Evolutionary conservation across 352 stramenopile species (phyloP).

Genomic region (Phytopythium mirpurense): DNA sequence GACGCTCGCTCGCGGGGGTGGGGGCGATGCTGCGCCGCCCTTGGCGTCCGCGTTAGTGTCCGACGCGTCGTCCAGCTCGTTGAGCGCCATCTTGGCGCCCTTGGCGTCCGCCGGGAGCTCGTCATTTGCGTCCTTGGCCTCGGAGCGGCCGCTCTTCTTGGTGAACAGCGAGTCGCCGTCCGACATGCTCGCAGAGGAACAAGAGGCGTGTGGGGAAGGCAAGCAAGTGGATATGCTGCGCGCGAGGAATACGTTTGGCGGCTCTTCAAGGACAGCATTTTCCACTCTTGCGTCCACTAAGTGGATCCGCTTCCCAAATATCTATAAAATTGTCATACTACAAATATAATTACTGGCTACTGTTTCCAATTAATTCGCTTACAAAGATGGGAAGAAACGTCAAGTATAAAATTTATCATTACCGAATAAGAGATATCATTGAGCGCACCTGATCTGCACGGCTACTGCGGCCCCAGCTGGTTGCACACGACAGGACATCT

Average conservation of each 20-base stretch:
- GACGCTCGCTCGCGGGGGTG: constrained; percentile 54
- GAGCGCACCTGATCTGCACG: background rate
- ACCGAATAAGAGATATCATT: background rate
- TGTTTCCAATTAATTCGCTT: too few species aligned
- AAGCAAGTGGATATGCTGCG: too few species aligned
- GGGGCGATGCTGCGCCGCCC: constrained; percentile 11
- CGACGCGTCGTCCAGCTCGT: constrained; percentile 46
- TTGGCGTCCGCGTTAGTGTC: constrained; percentile 32
- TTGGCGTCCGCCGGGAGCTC: background rate
- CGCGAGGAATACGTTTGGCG: too few species aligned
- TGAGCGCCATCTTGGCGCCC: constrained; percentile 8
- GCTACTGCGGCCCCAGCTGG: background rate
- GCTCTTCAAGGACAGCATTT: too few species aligned
- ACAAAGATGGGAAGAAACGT: too few species aligned
- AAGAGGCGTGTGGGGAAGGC: too few species aligned
- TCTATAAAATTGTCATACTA: too few species aligned
- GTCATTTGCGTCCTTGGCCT: constrained; percentile 1
- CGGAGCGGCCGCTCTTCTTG: constrained; percentile 2
- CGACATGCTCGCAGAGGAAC: constrained; percentile 4
- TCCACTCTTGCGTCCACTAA: too few species aligned
- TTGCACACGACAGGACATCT: background rate
- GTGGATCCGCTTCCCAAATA: too few species aligned
- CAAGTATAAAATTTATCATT: too few species aligned
- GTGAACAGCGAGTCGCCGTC: constrained; percentile 7
- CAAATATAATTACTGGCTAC: too few species aligned